phyloP scores from a whole-genome alignment of 768 basidiomycete species.

The Coprinopsis sp. region DNA sequence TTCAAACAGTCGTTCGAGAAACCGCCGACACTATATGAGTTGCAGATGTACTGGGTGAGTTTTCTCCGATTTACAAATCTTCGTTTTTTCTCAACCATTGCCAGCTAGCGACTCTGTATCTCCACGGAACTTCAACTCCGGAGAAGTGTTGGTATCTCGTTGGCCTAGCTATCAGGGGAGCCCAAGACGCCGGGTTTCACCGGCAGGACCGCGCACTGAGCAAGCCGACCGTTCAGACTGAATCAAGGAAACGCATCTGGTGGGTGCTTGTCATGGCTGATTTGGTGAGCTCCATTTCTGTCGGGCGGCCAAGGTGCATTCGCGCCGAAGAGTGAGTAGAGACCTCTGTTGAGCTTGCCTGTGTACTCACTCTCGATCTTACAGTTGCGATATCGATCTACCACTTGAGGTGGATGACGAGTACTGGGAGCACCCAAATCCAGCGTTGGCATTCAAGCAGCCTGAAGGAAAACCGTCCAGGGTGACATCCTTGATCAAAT shows the following conservation, averaged over 20 bases:
- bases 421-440: constrained; percentile 49
- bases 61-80: neutral
- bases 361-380: constrained; percentile 14
- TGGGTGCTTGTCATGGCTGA: constrained; percentile 36
- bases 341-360: neutral
- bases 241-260: constrained; percentile 56
- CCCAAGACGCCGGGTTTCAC: constrained; percentile 58
- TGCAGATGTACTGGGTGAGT: constrained; percentile 53
- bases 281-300: constrained; percentile 24
- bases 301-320: constrained; percentile 57
- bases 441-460: constrained; percentile 45
- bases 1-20: constrained; percentile 48
- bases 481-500: constrained; percentile 40
- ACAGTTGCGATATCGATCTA: constrained; percentile 54
- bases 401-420: constrained; percentile 66
- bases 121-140: constrained; percentile 39
- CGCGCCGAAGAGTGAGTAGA: constrained; percentile 51
- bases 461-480: constrained; percentile 45
- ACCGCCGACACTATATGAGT: constrained; percentile 53
- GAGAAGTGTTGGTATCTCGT: constrained; percentile 48
- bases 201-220: constrained; percentile 27
- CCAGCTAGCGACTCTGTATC: constrained; percentile 36
- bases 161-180: constrained; percentile 51
- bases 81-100: neutral
- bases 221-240: constrained; percentile 41